Conservation (phyloP, 352 stramenopile genomes). For the Phytopythium litorale region DNA sequence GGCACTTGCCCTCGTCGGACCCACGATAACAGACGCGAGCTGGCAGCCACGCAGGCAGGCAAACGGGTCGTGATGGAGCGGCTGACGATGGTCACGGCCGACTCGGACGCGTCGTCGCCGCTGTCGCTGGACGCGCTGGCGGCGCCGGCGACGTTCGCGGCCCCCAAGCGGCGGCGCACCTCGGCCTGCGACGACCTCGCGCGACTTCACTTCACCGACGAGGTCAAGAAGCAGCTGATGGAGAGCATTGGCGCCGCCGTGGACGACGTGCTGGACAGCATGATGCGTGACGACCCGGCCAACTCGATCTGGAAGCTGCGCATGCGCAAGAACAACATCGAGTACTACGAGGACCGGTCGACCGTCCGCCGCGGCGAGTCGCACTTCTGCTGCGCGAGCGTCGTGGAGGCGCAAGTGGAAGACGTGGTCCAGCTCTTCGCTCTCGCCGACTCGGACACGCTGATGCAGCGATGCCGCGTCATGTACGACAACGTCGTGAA, state of each 20-base stretch:
- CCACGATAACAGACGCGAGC: not conserved
- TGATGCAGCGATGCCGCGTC: constrained; percentile 28
- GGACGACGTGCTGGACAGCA: constrained; percentile 31
- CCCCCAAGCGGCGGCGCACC: constrained; percentile 3
- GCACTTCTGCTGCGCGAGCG: constrained; percentile 34
- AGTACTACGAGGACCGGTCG: constrained; percentile 32
- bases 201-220: constrained; percentile 5
- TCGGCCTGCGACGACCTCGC: constrained; percentile 7
- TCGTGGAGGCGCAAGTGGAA: constrained; percentile 26
- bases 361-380: constrained; percentile 24
- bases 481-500: constrained; percentile 43
- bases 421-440: constrained; percentile 35
- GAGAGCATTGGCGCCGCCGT: constrained; percentile 24
- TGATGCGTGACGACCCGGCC: constrained; percentile 26
- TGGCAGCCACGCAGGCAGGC: not conserved
- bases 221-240: constrained; percentile 24
- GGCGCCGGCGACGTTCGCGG: not conserved
- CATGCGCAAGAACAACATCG: constrained; percentile 31
- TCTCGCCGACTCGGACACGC: constrained; percentile 25
- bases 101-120: constrained; percentile 4
- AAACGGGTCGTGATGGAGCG: not conserved
- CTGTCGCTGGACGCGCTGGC: constrained; percentile 2
- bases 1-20: no score
- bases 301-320: constrained; percentile 22
- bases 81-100: constrained; percentile 3